Evolutionary conservation across 148 eudicot genomes (phyloP).

Genomic region (Nepenthes gracilis): DNA sequence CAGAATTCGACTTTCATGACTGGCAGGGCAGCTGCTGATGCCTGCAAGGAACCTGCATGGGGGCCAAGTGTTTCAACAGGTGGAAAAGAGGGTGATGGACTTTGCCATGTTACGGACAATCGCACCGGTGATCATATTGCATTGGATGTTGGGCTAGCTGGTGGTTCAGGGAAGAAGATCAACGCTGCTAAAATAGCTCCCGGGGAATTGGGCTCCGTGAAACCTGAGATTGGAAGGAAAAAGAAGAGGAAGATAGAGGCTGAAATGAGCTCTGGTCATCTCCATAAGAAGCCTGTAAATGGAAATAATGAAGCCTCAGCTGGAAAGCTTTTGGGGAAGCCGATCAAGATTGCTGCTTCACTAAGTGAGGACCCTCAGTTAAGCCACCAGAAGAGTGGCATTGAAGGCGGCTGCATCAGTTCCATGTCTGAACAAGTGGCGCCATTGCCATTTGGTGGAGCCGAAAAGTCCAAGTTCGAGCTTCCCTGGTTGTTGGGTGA

Average conservation of each 20-base stretch:
- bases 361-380: background rate
- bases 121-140: too few relatives aligned
- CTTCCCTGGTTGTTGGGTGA: slow-evolving; percentile 38
- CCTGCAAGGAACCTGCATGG: slow-evolving; percentile 9
- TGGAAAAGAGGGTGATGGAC: background rate
- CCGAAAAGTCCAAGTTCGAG: slow-evolving; percentile 17
- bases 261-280: slow-evolving; percentile 2
- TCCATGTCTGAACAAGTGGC: slow-evolving; percentile 16
- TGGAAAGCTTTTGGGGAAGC: background rate
- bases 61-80: background rate
- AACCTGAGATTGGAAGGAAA: slow-evolving; percentile 20
- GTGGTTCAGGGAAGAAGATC: background rate
- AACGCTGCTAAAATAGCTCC: background rate
- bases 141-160: too few relatives aligned
- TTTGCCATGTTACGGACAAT: background rate
- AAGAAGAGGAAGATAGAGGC: slow-evolving; percentile 29
- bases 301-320: background rate
- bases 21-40: background rate
- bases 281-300: background rate
- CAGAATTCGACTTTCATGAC: background rate
- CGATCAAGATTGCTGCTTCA: background rate
- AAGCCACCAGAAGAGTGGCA: background rate
- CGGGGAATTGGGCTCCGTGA: slow-evolving; percentile 13
- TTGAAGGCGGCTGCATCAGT: background rate
- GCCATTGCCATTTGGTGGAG: slow-evolving; percentile 3